Base-by-base conservation (phyloP, 495 filamentous ascomycete species). In the Lasiosphaeris hirsuta region DNA sequence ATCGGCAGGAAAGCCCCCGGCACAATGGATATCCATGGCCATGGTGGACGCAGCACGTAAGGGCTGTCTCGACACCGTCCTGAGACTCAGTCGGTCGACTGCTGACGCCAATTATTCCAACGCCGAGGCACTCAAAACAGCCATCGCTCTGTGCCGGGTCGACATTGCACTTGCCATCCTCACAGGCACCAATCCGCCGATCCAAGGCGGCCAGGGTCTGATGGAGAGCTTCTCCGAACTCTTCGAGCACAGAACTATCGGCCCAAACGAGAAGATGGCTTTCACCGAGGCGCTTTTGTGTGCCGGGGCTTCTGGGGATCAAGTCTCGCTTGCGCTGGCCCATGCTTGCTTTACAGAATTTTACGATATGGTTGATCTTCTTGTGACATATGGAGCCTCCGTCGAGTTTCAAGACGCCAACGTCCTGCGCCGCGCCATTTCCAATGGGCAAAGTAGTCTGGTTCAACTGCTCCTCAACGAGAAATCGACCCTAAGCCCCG, bases 121-220 rank as follows among this genome's bases (percentile, higher is more conserved):
- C 7, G 75, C 70, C n/a, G 69, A 72, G 11, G 77, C 74, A n/a
- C 49, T 80, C 42, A 76, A 70, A 61, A 61, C 63, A 0, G 76
- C 77, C 1, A 58, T 80, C 35, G 59, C 53, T 1, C 66, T 71
- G 19, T 68, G 73, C 51, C 69, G 75, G 14, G 67, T 69, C 23
- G 76, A 80, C 56, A 71, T 79, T 14, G 68, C 63, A 0, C 67
- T 80, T 13, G 73, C 75, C 35, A 69, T 80, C 30, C 61, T 80
- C 9, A 75, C 76, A 0, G 76, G 72, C 1, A 58, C 61, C 23
- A 74, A 69, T 34, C 76, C 75, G 7, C 71, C 70, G 2, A 64
- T 54, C 0, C 61, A 66, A 18, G 61, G 66, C 9, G 66, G 72
- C 10, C 69, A 71, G 8, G 69, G 67, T 2, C 56, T 80, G 7